phyloP scores from a whole-genome alignment of 2,329 filamentous ascomycete species.

The Penicillium polonicum region DNA sequence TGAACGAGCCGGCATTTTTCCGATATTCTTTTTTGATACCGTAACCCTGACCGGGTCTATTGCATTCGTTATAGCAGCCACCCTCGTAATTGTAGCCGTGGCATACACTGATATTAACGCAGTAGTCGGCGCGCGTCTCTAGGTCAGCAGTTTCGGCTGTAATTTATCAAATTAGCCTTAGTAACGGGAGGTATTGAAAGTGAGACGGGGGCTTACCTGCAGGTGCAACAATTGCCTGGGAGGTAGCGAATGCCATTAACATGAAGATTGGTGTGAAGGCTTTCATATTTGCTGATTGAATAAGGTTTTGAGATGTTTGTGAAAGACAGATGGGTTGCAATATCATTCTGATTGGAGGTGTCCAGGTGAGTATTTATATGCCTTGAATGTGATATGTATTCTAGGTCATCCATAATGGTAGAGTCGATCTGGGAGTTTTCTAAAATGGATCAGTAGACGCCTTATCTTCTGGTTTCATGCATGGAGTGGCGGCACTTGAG shows the following conservation, averaged over 20 bases:
- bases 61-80: background rate
- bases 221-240: background rate
- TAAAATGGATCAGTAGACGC: background rate
- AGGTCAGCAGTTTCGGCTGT: background rate
- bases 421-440: background rate
- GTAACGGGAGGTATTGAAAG: background rate
- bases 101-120: background rate
- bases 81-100: background rate
- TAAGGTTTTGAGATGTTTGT: background rate
- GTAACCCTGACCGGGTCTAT: background rate
- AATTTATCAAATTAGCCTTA: background rate
- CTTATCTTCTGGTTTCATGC: background rate
- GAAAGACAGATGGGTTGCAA: background rate
- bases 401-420: background rate
- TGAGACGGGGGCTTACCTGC: background rate
- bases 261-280: background rate
- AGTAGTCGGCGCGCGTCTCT: background rate
- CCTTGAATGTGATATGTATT: background rate
- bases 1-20: background rate
- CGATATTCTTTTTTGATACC: background rate
- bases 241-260: background rate
- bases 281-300: background rate
- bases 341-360: background rate
- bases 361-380: background rate
- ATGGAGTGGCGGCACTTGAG: no score